Evolutionary conservation across 345 rosid species (phyloP).

Genomic region (Iberis pinnata): DNA sequence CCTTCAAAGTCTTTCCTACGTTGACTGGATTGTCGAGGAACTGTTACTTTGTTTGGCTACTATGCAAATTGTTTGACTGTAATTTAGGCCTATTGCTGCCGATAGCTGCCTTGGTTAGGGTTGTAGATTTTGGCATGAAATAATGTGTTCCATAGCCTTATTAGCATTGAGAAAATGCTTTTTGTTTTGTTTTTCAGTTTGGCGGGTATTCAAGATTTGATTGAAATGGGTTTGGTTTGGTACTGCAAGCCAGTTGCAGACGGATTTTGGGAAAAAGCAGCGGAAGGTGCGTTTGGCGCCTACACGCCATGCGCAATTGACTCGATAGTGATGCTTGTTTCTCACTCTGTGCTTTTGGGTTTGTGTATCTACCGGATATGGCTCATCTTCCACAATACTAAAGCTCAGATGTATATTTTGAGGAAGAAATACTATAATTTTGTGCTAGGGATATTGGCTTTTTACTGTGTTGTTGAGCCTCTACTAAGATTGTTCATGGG

Average conservation of each 20-base stretch:
- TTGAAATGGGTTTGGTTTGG: conserved; percentile 50
- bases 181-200: conserved; percentile 12
- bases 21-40: not conserved
- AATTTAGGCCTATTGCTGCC: not conserved
- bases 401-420: conserved; percentile 54
- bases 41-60: not conserved
- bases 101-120: not conserved
- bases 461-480: conserved; percentile 65
- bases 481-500: conserved; percentile 62
- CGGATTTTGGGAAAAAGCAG: conserved; percentile 56
- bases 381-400: conserved; percentile 45
- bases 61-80: not conserved
- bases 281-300: conserved; percentile 59
- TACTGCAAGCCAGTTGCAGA: conserved; percentile 63
- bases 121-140: not conserved
- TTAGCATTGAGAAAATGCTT: conserved; percentile 3
- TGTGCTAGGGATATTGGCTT: conserved; percentile 55
- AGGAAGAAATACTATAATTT: conserved; percentile 55
- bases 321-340: conserved; percentile 51
- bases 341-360: conserved; percentile 61
- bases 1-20: no score
- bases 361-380: conserved; percentile 69
- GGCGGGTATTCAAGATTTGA: conserved; percentile 7
- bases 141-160: not conserved
- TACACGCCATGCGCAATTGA: conserved; percentile 74